Conservation (phyloP, 73 alveolate genomes). For the Symbiodinium pilosum region DNA sequence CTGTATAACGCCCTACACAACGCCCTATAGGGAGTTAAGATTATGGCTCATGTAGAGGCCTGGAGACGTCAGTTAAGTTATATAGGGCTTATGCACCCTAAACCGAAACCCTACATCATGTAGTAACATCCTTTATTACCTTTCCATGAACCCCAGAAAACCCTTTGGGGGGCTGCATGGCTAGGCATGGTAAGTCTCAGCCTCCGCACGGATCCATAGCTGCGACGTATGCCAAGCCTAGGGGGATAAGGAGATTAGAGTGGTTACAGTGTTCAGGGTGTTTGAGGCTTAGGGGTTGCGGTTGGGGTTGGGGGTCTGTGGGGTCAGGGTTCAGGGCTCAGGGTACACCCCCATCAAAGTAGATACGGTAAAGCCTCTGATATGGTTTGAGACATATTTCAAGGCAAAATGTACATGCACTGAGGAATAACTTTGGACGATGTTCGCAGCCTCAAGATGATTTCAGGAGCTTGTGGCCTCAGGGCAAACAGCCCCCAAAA, state of each 20-base stretch:
- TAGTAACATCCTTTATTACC: too few relatives aligned
- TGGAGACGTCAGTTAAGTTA: background rate
- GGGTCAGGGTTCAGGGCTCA: background rate
- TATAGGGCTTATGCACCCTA: background rate
- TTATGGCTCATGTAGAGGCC: background rate
- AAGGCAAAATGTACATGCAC: too few relatives aligned
- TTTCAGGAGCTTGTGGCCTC: too few relatives aligned
- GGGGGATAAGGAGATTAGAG: background rate
- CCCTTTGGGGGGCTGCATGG: too few relatives aligned
- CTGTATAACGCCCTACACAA: background rate
- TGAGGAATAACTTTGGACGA: too few relatives aligned
- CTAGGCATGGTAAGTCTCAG: too few relatives aligned
- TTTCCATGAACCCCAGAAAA: background rate
- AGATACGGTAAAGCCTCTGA: too few relatives aligned
- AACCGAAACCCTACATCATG: background rate
- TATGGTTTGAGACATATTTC: too few relatives aligned
- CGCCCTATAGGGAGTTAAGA: background rate
- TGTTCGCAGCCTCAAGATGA: too few relatives aligned
- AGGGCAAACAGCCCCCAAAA: too few relatives aligned
- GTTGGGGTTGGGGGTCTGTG: background rate
- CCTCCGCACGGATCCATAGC: background rate
- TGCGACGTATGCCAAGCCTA: constrained; percentile 6
- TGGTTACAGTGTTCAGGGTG: background rate
- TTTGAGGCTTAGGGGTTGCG: background rate
- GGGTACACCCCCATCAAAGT: too few relatives aligned